Conservation (phyloP, 495 filamentous ascomycete species). For the Neurospora tetraspora region DNA sequence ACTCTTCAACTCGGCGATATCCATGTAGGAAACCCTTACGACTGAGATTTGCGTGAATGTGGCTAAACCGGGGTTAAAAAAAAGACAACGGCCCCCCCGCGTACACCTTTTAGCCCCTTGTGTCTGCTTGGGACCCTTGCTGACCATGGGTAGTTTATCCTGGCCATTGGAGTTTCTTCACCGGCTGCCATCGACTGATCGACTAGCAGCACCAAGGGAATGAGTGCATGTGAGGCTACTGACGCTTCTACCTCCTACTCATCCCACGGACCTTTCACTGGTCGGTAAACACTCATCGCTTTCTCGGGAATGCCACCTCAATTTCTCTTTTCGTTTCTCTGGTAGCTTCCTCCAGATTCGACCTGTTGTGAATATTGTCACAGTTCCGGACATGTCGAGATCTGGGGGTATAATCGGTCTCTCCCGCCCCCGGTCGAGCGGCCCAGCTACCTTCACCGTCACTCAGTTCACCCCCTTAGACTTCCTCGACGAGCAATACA, state of each 20-base stretch:
- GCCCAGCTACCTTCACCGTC: slow-evolving; percentile 3
- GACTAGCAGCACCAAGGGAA: slow-evolving; percentile 20
- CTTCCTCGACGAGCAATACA: neutral
- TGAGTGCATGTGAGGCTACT: slow-evolving; percentile 2
- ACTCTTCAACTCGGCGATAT: neutral
- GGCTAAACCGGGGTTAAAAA: slow-evolving; percentile 6
- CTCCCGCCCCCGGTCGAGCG: slow-evolving; percentile 5
- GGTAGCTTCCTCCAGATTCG: neutral
- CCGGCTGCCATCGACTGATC: slow-evolving; percentile 13
- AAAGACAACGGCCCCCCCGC: slow-evolving; percentile 6
- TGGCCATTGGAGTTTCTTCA: slow-evolving; percentile 11
- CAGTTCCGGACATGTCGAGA: neutral
- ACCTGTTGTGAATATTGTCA: neutral
- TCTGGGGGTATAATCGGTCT: slow-evolving; percentile 7
- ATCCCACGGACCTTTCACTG: neutral
- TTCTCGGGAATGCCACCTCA: neutral
- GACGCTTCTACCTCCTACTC: neutral
- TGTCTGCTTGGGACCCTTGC: slow-evolving; percentile 11
- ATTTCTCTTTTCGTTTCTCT: neutral
- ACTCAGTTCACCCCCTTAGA: slow-evolving; percentile 5
- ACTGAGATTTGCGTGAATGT: neutral
- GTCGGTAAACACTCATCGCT: neutral
- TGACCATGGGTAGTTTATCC: slow-evolving; percentile 15
- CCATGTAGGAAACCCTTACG: neutral
- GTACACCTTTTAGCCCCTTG: slow-evolving; percentile 6